Evolutionary conservation across 495 filamentous ascomycete species (phyloP).

Genomic region (Hyaloscypha variabilis): DNA sequence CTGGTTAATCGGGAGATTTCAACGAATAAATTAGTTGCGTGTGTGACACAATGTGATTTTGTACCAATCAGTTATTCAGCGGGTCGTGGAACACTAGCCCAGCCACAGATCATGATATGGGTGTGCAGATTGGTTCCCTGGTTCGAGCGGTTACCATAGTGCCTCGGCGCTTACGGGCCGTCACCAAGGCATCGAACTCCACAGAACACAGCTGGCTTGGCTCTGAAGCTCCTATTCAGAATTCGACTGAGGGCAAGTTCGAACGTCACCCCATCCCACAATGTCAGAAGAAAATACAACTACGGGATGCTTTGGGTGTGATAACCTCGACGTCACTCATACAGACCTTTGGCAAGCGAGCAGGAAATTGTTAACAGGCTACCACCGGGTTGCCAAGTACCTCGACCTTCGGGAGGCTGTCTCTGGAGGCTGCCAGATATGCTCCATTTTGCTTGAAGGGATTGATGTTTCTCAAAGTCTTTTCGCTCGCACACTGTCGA

Average conservation of each 20-base stretch:
- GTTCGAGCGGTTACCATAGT: too few species aligned
- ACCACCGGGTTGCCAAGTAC: constrained; percentile 11
- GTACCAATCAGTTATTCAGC: too few species aligned
- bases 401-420: constrained; percentile 13
- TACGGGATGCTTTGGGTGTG: constrained; percentile 9
- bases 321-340: constrained; percentile 14
- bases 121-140: too few species aligned
- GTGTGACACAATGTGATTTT: too few species aligned
- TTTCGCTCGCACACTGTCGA: not conserved
- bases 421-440: constrained; percentile 15
- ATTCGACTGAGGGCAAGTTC: not conserved
- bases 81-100: too few species aligned
- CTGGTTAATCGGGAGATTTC: too few species aligned
- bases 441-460: constrained; percentile 13
- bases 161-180: too few species aligned
- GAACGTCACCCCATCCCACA: not conserved
- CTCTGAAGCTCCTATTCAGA: constrained; percentile 1
- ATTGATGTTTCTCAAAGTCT: constrained; percentile 10
- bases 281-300: constrained; percentile 14
- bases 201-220: too few species aligned
- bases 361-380: constrained; percentile 1
- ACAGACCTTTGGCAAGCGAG: constrained; percentile 6
- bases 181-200: too few species aligned
- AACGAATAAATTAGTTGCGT: too few species aligned
- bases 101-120: too few species aligned